Evolutionary conservation across 257 asterid genomes (phyloP).

Genomic region (Lavandula angustifolia): DNA sequence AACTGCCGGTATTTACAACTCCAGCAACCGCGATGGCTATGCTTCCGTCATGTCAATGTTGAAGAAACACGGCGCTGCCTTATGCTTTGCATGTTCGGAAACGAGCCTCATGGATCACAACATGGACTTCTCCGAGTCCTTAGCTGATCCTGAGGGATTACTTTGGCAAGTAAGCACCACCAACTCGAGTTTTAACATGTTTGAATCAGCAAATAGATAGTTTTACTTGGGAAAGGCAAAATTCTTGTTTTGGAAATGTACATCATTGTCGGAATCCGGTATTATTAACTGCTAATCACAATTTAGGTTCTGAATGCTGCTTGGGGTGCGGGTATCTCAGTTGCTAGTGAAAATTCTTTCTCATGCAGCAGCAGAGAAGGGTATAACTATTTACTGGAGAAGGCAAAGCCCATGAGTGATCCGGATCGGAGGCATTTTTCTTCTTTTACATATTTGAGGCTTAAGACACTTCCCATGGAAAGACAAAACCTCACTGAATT

Average conservation of each 20-base stretch:
- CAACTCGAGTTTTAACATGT: conserved; percentile 14
- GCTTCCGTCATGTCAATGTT: conserved; percentile 61
- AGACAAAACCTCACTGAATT: conserved; percentile 67
- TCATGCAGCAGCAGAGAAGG: conserved; percentile 63
- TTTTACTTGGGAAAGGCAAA: neutral
- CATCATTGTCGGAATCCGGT: neutral
- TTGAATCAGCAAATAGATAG: neutral
- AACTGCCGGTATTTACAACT: conserved; percentile 76
- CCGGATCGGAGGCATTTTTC: conserved; percentile 78
- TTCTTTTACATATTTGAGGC: conserved; percentile 70
- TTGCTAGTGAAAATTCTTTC: conserved; percentile 66
- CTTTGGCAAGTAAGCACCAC: conserved; percentile 79
- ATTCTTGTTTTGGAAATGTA: conserved; percentile 13
- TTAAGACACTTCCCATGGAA: conserved; percentile 62
- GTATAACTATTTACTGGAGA: conserved; percentile 62
- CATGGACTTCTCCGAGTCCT: conserved; percentile 50
- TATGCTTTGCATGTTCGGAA: conserved; percentile 55
- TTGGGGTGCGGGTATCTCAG: conserved; percentile 77
- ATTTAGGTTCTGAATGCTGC: conserved; percentile 74
- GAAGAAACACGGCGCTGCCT: conserved; percentile 63
- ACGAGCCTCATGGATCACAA: conserved; percentile 54
- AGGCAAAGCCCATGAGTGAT: conserved; percentile 73
- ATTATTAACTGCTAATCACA: conserved; percentile 26
- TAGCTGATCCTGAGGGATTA: conserved; percentile 79
- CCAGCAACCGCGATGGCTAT: conserved; percentile 81